phyloP scores from a whole-genome alignment of 148 eudicot genomes.

The Silene conica region DNA sequence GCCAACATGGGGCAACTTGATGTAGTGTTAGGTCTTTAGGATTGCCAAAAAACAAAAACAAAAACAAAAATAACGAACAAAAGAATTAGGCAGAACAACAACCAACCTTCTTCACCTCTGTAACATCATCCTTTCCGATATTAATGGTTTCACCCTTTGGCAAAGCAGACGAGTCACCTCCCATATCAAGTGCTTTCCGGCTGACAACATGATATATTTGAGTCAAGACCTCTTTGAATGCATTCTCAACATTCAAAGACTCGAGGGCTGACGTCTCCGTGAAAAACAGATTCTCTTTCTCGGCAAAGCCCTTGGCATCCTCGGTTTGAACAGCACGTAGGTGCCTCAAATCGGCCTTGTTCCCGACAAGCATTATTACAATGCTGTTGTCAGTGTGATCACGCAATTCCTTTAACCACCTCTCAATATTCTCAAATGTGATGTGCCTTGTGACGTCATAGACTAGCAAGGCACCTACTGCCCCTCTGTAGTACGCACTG shows the following conservation, averaged over 20 bases:
- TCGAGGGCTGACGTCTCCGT: slow-evolving; percentile 55
- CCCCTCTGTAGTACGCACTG: slow-evolving; percentile 55
- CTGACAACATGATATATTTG: slow-evolving; percentile 40
- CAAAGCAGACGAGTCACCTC: slow-evolving; percentile 31
- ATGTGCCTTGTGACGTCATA: slow-evolving; percentile 47
- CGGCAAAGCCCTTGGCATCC: slow-evolving; percentile 44
- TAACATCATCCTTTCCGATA: slow-evolving; percentile 45
- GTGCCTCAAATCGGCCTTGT: slow-evolving; percentile 49
- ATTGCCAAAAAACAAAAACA: no score
- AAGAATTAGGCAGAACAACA: slow-evolving; percentile 37
- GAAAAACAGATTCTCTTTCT: slow-evolving; percentile 36
- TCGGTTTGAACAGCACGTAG: slow-evolving; percentile 46
- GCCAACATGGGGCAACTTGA: no score
- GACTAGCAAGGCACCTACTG: slow-evolving; percentile 48
- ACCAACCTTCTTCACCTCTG: slow-evolving; percentile 39
- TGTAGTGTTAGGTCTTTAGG: no score
- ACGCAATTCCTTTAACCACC: slow-evolving; percentile 53
- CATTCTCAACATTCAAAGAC: slow-evolving; percentile 40
- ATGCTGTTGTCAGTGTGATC: slow-evolving; percentile 45
- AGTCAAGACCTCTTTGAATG: slow-evolving; percentile 44
- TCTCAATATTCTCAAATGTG: slow-evolving; percentile 43
- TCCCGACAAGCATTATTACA: slow-evolving; percentile 47
- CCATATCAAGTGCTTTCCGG: slow-evolving; percentile 40
- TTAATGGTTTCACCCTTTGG: slow-evolving; percentile 45
- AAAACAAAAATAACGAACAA: no score